Evolutionary conservation across 2,329 filamentous ascomycete species (phyloP), one percentile per base, ranked within the genome.

Genomic region (Fusarium hostae): DNA sequence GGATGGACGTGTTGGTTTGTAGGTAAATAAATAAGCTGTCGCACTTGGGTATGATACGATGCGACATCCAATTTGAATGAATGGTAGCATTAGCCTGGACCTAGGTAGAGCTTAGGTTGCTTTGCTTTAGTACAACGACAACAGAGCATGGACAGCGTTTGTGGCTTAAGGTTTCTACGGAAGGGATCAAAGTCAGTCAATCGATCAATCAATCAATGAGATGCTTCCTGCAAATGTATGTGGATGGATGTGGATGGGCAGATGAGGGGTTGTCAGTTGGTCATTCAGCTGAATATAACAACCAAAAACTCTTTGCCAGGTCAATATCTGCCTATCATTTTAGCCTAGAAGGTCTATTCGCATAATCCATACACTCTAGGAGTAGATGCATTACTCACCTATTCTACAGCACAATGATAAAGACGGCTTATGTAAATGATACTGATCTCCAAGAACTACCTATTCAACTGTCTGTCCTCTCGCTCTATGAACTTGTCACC

Each of bases 101-200:
- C 45, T 48, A 48, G 26, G 26, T 26, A 26, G 10, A 32, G 15
- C 28, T 34, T 30, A 9, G 32, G 32, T 34, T 34, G 13, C 32
- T 34, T 39, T 40, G 32, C 48, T 34, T 30, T 34, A 22, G 39
- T 48, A 56, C 54, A 48, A 48, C 52, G 6, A 59, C 8, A 47
- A 34, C 40, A 62, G 35, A 37, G 32, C 18, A 15, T n/a, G 12
- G 32, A 26, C 22, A 18, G 30, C 34, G 39, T 66, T 62, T 61
- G 66, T 70, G 66, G 62, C 68, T 66, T 67, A 43, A 45, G 50
- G 18, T 43, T 57, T 41, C n/a, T 11, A 37, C 48, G 52, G 28
- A 70, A 45, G 62, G 26, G 26, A 37, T 41, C 34, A 65, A 45
- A 54, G 37, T 47, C 48, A 54, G 6, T 35, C 30, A 47, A 9